Evolutionary conservation across 306 rosid genomes (phyloP).

Genomic region (Medicago ruthenica): DNA sequence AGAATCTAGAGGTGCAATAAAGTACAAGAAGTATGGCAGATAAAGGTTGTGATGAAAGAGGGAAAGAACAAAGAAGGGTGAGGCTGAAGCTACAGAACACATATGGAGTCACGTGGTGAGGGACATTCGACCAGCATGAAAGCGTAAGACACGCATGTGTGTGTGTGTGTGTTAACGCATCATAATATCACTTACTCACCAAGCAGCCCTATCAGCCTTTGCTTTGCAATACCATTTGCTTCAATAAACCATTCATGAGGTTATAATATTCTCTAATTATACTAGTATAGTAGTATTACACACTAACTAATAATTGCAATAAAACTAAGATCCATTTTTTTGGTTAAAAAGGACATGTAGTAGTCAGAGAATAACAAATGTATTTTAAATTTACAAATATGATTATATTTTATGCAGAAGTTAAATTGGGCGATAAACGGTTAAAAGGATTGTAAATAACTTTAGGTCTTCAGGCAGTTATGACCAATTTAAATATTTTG

Average conservation of each 20-base stretch:
- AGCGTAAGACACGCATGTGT: constrained; percentile 73
- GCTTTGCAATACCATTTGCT: constrained; percentile 13
- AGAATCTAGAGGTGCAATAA: constrained; percentile 24
- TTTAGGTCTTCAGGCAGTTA: no score
- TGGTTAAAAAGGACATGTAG: no score
- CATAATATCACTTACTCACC: constrained; percentile 35
- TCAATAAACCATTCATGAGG: constrained; percentile 4
- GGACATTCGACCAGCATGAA: constrained; percentile 61
- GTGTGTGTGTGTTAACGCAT: constrained; percentile 54
- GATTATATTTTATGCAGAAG: no score
- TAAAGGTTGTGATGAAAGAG: not conserved
- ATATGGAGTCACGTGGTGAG: constrained; percentile 50
- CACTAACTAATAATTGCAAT: not conserved
- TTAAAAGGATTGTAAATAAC: no score
- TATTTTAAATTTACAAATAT: no score
- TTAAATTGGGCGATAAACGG: no score
- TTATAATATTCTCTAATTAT: not conserved
- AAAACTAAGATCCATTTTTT: no score
- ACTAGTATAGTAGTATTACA: not conserved
- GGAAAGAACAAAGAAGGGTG: constrained; percentile 26
- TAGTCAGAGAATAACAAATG: no score
- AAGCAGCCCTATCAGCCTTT: not conserved
- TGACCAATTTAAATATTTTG: no score
- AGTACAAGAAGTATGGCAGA: constrained; percentile 22
- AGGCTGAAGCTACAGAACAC: constrained; percentile 11